Evolutionary conservation across 1,139 yeast genomes (phyloP).

Genomic region (Diutina sp.): DNA sequence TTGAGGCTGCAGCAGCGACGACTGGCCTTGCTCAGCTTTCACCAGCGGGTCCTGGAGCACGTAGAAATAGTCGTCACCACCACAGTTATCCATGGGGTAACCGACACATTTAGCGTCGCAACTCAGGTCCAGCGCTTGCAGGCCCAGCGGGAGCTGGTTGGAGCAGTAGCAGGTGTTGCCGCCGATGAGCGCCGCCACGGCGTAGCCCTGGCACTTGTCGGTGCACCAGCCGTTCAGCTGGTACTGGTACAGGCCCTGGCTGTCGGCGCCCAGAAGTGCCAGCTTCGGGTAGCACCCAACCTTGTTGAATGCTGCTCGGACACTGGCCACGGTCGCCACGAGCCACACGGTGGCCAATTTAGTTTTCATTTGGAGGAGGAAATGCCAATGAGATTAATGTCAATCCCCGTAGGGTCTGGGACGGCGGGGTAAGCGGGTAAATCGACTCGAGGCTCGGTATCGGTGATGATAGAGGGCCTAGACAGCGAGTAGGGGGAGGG

Average conservation of each 20-base stretch:
- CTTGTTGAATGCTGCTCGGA: background rate
- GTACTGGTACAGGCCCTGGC: conserved; percentile 21
- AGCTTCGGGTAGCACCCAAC: background rate
- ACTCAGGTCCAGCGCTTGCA: conserved; percentile 17
- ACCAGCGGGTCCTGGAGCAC: conserved; percentile 31
- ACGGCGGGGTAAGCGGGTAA: background rate
- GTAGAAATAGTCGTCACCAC: conserved; percentile 40
- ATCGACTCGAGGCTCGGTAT: background rate
- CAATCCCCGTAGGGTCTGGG: background rate
- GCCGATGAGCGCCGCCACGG: conserved; percentile 38
- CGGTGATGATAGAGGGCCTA: background rate
- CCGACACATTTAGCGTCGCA: conserved; percentile 46
- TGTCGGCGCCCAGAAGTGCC: background rate
- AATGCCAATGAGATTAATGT: background rate
- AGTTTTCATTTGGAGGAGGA: background rate
- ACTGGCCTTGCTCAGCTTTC: conserved; percentile 6
- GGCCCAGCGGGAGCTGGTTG: conserved; percentile 22
- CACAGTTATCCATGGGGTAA: conserved; percentile 45
- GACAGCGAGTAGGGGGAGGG: background rate
- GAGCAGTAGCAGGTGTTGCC: conserved; percentile 59
- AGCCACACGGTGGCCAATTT: background rate
- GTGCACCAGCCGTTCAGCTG: conserved; percentile 45
- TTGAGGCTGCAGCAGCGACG: background rate
- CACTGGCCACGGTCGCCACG: background rate
- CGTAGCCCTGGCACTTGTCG: conserved; percentile 26